Percentiles rank a stretch among this genome's conserved stretches.
phyloP scores from a whole-genome alignment of 306 rosid species.

The Quercus engelmannii region DNA sequence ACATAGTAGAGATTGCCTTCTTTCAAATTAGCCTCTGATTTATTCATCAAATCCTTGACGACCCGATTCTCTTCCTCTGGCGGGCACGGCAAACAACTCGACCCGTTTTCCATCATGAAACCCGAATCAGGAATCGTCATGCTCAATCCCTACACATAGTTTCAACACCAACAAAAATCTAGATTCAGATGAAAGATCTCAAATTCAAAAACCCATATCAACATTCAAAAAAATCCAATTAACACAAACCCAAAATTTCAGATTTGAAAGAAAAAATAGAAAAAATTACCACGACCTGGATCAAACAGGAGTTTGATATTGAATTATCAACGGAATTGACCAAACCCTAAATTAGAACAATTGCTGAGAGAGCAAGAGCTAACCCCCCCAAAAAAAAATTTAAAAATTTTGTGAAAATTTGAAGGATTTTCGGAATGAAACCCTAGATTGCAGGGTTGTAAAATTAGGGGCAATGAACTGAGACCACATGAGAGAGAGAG shows the following conservation, averaged over 20 bases:
- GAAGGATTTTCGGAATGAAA: conserved; percentile 1
- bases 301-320: not conserved
- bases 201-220: conserved; percentile 1
- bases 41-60: conserved; percentile 50
- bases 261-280: not conserved
- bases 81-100: conserved; percentile 59
- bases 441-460: conserved; percentile 48
- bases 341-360: conserved; percentile 27
- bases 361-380: conserved; percentile 24
- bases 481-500: not conserved
- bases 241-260: not conserved
- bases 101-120: conserved; percentile 62
- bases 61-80: conserved; percentile 85
- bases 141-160: conserved; percentile 5
- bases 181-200: conserved; percentile 9
- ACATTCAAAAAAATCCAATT: not conserved
- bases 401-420: not conserved
- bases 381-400: not conserved
- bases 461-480: conserved; percentile 2
- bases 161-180: conserved; percentile 34
- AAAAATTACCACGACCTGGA: not conserved
- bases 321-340: conserved; percentile 4
- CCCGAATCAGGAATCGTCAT: conserved; percentile 83
- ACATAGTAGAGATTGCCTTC: conserved; percentile 76
- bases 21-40: conserved; percentile 77